Evolutionary conservation across 176 grass and related monocot species (phyloP), one percentile per base, ranked within the genome.

Genomic region (Cenchrus purpureus): DNA sequence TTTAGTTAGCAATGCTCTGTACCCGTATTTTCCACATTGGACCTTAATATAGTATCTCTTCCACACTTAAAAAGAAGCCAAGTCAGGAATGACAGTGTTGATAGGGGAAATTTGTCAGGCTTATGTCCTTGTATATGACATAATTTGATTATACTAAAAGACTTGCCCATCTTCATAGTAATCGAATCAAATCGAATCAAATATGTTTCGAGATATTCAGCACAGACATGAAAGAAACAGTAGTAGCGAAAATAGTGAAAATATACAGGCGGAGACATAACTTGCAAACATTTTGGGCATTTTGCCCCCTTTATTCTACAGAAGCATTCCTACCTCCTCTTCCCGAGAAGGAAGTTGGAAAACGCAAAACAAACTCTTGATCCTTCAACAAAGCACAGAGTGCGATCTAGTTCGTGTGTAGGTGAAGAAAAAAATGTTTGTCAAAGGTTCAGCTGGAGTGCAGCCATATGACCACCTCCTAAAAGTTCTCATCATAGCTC

Each of bases 401-500:
- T 50, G 19, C 22, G 58, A 78, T 59, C 37, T 55, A 46, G 9
- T 64, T 64, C 20, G 37, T 37, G 73, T 68, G 62, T 62, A 31
- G 20, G 50, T 66, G 11, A 68, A n/a, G 0, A 11, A 57, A 4
- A 15, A 61, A 67, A 5, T 60, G 17, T 34, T 20, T 46, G 31
- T 37, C 15, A 70, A 68, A 51, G 53, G 28, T 44, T 68, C 44
- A 7, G 54, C 65, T 63, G 72, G 7, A 57, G 61, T 59, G 31
- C 16, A 40, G 43, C 25, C 57, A 42, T 52, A 77, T 9, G 61
- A 73, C 17, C 17, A 29, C 34, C 49, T 45, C 40, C 54, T 2
- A 49, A 42, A 54, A 22, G 28, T 20, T 88, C 58, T 88, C 58
- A 90, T 28, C 65, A 88, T 28, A 73, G 58, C 1, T 80, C 83